These are phyloP conservation scores for Tubosaeta sp. DNA, from an alignment of 768 basidiomycete species.

Conservation along the genomic window DNA sequence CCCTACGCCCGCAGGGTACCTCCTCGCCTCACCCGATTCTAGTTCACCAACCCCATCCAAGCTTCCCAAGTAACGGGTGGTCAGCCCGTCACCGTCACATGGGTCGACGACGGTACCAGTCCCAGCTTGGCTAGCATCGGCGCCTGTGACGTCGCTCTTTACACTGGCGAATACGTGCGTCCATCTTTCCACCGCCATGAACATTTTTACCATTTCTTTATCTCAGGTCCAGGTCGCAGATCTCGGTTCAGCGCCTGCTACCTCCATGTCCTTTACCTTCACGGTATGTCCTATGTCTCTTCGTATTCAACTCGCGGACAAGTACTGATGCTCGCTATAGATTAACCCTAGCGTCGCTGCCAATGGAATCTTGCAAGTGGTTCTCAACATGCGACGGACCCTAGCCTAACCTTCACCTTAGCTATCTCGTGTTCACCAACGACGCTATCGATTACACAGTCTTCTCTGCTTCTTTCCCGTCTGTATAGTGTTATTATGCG, in stretches of 20 bases:
- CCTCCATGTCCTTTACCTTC: conserved; percentile 46
- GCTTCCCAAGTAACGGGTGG: conserved; percentile 49
- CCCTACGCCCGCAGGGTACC: fast-evolving
- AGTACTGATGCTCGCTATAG: conserved; percentile 27
- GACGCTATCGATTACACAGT: conserved; percentile 31
- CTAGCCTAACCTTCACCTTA: conserved; percentile 22
- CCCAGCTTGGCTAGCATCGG: conserved; percentile 53
- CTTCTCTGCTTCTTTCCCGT: conserved; percentile 59
- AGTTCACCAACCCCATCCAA: conserved; percentile 47
- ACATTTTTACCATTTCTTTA: background rate
- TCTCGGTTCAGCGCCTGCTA: conserved; percentile 41
- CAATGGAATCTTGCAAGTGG: conserved; percentile 51
- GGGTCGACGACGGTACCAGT: conserved; percentile 57
- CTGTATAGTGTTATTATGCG: conserved; percentile 14
- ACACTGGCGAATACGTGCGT: conserved; percentile 51
- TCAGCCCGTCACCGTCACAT: conserved; percentile 49
- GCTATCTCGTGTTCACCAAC: conserved; percentile 60
- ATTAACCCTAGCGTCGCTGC: conserved; percentile 54
- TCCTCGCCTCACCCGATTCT: background rate
- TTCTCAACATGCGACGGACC: background rate
- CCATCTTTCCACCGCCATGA: background rate
- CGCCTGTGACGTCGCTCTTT: conserved; percentile 51
- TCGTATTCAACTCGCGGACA: background rate
- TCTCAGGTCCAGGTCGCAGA: conserved; percentile 43
- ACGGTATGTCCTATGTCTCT: conserved; percentile 38